Conservation (phyloP, 495 filamentous ascomycete species). For the Aspergillus haitiensis region DNA sequence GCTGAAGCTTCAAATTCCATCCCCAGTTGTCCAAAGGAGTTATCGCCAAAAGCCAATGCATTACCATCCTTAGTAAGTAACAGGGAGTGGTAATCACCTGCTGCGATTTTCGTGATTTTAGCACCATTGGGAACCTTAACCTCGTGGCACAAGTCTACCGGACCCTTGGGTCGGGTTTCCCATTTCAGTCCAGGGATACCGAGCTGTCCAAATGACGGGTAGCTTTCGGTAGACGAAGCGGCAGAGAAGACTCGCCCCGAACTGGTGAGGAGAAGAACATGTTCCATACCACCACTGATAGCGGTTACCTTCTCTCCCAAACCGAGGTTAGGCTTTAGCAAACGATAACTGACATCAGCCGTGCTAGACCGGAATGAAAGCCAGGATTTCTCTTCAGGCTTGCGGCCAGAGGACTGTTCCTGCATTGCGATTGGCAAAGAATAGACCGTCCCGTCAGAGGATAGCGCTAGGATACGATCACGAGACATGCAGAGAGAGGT, state of each 20-base stretch:
- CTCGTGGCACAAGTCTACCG: constrained; percentile 80
- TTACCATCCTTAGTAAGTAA: constrained; percentile 70
- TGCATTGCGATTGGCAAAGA: constrained; percentile 74
- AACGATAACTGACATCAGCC: constrained; percentile 67
- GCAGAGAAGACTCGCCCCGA: constrained; percentile 82
- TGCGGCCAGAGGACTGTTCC: constrained; percentile 65
- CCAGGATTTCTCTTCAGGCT: constrained; percentile 66
- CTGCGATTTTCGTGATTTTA: constrained; percentile 68
- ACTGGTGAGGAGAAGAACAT: constrained; percentile 82
- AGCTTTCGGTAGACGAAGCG: constrained; percentile 72
- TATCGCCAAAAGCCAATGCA: constrained; percentile 89
- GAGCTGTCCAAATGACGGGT: constrained; percentile 80
- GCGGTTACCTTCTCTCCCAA: constrained; percentile 74
- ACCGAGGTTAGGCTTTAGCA: constrained; percentile 64
- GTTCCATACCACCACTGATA: constrained; percentile 77
- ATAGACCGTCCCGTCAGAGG: constrained; percentile 77
- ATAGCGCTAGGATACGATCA: constrained; percentile 81
- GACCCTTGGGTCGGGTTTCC: constrained; percentile 71
- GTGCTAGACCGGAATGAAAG: constrained; percentile 66
- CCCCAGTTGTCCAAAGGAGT: constrained; percentile 82
- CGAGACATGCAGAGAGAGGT: constrained; percentile 67
- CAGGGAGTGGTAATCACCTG: constrained; percentile 86
- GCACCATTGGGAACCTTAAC: constrained; percentile 62
- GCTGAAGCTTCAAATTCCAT: constrained; percentile 62
- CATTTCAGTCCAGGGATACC: constrained; percentile 81